These are phyloP conservation scores for Leccinum pachyderme DNA, from an alignment of 1,284 basidiomycete genomes.

Conservation along the genomic window DNA sequence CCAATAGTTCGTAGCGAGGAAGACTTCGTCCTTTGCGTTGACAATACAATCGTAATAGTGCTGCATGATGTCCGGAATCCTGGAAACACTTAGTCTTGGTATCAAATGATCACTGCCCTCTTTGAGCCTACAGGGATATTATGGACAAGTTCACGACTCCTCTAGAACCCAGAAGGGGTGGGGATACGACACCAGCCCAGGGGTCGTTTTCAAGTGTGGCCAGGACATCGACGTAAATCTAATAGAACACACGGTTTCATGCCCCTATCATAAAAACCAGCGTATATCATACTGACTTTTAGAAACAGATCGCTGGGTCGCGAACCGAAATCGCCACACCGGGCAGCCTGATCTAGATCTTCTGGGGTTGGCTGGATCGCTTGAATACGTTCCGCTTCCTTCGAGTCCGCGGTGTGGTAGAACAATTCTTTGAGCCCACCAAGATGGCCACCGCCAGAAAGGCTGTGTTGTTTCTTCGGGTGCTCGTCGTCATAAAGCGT, in stretches of 20 bases:
- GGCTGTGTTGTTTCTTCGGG: conserved; percentile 10
- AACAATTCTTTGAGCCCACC: conserved; percentile 25
- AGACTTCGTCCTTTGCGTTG: conserved; percentile 56
- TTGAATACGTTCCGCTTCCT: conserved; percentile 22
- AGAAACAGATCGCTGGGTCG: conserved; percentile 50
- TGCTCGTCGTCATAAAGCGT: conserved; percentile 22
- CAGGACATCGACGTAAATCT: conserved; percentile 59
- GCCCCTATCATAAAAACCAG: not conserved
- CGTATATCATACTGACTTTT: conserved; percentile 32
- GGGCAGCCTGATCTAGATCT: conserved; percentile 40
- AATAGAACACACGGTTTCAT: conserved; percentile 1
- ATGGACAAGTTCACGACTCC: conserved; percentile 56
- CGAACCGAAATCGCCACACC: conserved; percentile 43
- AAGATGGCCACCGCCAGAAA: conserved; percentile 12
- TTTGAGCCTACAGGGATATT: conserved; percentile 39
- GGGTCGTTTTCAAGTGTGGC: conserved; percentile 51
- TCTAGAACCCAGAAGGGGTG: conserved; percentile 53
- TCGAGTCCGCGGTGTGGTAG: conserved; percentile 11
- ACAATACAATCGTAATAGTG: conserved; percentile 57
- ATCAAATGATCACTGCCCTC: not conserved
- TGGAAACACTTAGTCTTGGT: conserved; percentile 17
- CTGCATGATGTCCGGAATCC: conserved; percentile 64
- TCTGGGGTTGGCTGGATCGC: conserved; percentile 31
- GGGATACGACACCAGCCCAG: conserved; percentile 52
- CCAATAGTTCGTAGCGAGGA: conserved; percentile 62